Percentiles rank a stretch among this genome's conserved stretches.
These are phyloP conservation scores for Globisporangium nagaii DNA, from an alignment of 352 stramenopile genomes.

Conservation along the genomic window DNA sequence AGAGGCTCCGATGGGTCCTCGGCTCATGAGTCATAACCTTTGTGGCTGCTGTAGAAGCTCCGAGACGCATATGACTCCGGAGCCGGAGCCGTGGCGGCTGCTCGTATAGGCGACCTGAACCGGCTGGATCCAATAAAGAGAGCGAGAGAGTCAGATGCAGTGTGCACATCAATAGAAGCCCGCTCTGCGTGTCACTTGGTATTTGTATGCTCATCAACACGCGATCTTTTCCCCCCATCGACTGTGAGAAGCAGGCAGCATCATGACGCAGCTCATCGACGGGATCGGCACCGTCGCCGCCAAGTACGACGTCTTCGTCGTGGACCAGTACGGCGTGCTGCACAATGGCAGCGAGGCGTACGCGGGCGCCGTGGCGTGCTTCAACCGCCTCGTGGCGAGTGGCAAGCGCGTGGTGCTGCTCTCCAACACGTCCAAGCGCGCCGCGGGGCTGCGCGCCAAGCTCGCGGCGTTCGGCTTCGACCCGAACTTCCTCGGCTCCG, in stretches of 20 bases:
- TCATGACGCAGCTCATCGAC: slow-evolving; percentile 22
- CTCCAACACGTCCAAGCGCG: slow-evolving; percentile 85
- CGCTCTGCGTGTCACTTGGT: too few species aligned
- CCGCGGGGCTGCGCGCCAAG: slow-evolving; percentile 33
- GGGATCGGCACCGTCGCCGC: slow-evolving; percentile 36
- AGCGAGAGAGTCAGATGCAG: neutral
- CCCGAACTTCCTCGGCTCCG: slow-evolving; percentile 36
- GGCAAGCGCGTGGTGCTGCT: slow-evolving; percentile 83
- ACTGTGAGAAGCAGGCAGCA: neutral
- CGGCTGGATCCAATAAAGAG: neutral
- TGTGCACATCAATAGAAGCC: too few species aligned
- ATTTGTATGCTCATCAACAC: neutral
- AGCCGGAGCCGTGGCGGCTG: neutral
- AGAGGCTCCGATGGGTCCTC: too few species aligned
- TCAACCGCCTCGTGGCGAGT: slow-evolving; percentile 41
- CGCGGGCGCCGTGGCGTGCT: slow-evolving; percentile 52
- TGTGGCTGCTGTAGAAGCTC: too few species aligned
- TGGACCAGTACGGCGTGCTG: slow-evolving; percentile 91
- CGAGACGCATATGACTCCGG: too few species aligned
- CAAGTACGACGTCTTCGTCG: slow-evolving; percentile 85
- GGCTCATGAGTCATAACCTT: too few species aligned
- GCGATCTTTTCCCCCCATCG: too few species aligned
- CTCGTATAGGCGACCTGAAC: slow-evolving; percentile 1
- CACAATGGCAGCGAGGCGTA: slow-evolving; percentile 83
- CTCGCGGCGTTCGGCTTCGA: slow-evolving; percentile 70